Conservation (phyloP, 2,329 filamentous ascomycete species). For the Botrytis pseudocinerea region DNA sequence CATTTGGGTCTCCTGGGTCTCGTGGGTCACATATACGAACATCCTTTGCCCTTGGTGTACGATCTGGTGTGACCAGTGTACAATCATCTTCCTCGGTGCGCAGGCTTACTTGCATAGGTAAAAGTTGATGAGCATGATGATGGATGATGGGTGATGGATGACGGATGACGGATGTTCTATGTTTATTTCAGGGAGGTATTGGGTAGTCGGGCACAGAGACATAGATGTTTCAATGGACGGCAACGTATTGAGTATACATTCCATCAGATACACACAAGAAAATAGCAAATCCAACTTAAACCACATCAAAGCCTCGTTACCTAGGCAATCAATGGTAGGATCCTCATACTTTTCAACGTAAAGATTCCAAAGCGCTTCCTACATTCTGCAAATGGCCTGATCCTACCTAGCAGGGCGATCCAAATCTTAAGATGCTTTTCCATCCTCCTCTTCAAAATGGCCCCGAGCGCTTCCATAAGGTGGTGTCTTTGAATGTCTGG, state of each 20-base stretch:
- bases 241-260: not conserved
- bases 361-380: not conserved
- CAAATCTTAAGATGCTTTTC: not conserved
- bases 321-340: not conserved
- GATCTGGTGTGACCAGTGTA: not conserved
- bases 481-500: not conserved
- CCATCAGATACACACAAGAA: not conserved
- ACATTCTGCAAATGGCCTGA: not conserved
- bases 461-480: not conserved
- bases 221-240: not conserved
- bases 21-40: conserved; percentile 16
- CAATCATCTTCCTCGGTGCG: conserved; percentile 4
- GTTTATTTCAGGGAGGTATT: not conserved
- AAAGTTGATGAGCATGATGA: not conserved
- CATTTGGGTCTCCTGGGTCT: not conserved
- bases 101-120: conserved; percentile 20
- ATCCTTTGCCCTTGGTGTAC: conserved; percentile 6
- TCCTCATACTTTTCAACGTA: not conserved
- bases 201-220: not conserved
- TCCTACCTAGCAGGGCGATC: not conserved
- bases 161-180: too few relatives aligned
- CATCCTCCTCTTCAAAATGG: not conserved
- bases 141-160: not conserved
- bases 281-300: too few relatives aligned
- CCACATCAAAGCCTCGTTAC: not conserved